Base-by-base conservation (phyloP, 345 rosid species). In the Orychophragmus violaceus region DNA sequence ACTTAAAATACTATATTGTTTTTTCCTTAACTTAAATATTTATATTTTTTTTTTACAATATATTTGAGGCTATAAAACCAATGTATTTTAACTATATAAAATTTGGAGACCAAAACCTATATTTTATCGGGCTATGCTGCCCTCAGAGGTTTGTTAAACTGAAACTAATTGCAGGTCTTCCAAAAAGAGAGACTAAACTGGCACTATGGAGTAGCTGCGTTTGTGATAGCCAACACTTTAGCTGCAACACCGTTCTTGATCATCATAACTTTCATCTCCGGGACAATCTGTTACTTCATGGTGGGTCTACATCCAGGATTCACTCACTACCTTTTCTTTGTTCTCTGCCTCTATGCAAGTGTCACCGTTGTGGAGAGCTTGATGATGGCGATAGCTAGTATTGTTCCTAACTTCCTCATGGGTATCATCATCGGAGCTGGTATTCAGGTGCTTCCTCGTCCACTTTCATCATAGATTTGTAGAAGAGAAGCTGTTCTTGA, bases 391-490 rank as follows among this genome's bases (percentile, higher is more conserved):
- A 86, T 93, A 14, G 96, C 98, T 60, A 88, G 97, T 41, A 63
- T 93, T 35, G 85, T 90, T 66, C 98, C 98, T 28, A 93, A 93
- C 83, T 93, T 90, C 79, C 91, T 93, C 63, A 93, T 93, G 98
- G 98, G 98, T 8, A 90, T 93, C 77, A 84, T 93, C 77, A 85
- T 84, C 5, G 98, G 98, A 63, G 96, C 98, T 64, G 98, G 98
- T 60, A 86, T 90, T 60, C 97, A 89, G 89, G 98, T 91, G 53
- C 59, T 45, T 64, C 60, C 8, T 27, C 37, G 5, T 44, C 30
- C 42, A 10, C 8, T 9, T 10, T 29, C 32, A 29, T 29, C 5
- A 29, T 29, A 6, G 5, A 6, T 29, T 5, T 29, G 53, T 32
- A 57, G 22, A 48, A 49, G 44, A 27, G 23, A 32, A 29, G 39